Base-by-base conservation (phyloP, 495 filamentous ascomycete species). In the Evernia prunastri region DNA sequence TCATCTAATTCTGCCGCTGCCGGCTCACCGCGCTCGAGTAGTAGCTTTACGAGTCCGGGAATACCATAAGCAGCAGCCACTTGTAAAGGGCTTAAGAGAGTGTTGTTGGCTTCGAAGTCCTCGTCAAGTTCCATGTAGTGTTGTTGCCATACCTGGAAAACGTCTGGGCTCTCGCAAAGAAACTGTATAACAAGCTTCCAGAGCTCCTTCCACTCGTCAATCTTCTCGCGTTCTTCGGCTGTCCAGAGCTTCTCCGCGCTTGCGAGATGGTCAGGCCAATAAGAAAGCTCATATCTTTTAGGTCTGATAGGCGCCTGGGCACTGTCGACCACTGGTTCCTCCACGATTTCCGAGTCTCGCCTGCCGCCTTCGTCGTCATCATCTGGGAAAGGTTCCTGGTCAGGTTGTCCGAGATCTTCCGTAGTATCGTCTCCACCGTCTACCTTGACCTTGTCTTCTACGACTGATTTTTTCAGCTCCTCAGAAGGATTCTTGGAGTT, bases 91-190 rank as follows among this genome's bases (percentile, higher is more conserved):
- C 35, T 58, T 23, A 39, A 40, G 18, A 58, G 13, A 5, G 56
- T 58, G 56, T 17, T 20, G 35, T 1, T 4, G 56, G n/a, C 56
- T 13, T 39, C 9, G 56, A 15, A 40, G 7, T 8, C 5, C 4
- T 40, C 56, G 18, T 25, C 37, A 29, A 37, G 35, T 8, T 58
- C 56, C 56, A 58, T 40, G 25, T 58, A 58, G 25, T 58, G 56
- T 20, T 40, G 18, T 40, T 58, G 56, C 56, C 56, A 58, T 25
- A 18, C 18, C 35, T 40, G 39, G 18, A 58, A 58, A 15, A 35
- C 56, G 6, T 39, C 37, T 36, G 33, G 56, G 35, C 56, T 58
- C 11, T 58, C 56, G 37, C 33, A 35, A 27, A 47, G 18, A 13
- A 61, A 51, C 12, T 54, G 59, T 18, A 61, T 20, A 18, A n/a